Percentiles rank a stretch among this genome's conserved stretches.
Evolutionary conservation across 2,329 filamentous ascomycete genomes (phyloP).

Genomic region (Botrytis byssoidea): DNA sequence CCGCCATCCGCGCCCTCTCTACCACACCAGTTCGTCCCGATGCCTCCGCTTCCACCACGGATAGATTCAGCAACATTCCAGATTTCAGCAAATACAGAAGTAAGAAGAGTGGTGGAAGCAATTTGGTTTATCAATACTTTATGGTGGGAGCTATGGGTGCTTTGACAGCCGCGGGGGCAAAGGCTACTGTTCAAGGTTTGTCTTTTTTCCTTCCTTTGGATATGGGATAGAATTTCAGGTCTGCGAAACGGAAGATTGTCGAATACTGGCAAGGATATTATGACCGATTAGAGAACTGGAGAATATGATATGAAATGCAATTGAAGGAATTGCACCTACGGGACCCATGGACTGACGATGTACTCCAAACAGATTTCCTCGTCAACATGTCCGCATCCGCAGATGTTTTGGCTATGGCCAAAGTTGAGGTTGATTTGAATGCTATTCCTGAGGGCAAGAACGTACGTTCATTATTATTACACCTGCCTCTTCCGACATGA

Average conservation of each 20-base stretch:
- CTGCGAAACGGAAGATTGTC: not conserved
- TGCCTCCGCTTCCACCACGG: conserved; percentile 21
- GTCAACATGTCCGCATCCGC: conserved; percentile 99
- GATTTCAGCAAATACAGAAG: conserved; percentile 86
- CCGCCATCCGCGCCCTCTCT: conserved; percentile 54
- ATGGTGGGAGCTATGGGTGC: conserved; percentile 97
- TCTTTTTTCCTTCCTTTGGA: conserved; percentile 2
- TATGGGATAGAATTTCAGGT: conserved; percentile 16
- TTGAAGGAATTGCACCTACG: conserved; percentile 23
- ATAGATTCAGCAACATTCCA: conserved; percentile 61
- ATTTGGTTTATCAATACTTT: conserved; percentile 94
- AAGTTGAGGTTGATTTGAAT: conserved; percentile 94
- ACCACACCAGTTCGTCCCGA: conserved; percentile 31
- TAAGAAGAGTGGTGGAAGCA: conserved; percentile 64
- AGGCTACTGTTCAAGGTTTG: conserved; percentile 94
- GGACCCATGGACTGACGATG: conserved; percentile 12
- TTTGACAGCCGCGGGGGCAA: conserved; percentile 87
- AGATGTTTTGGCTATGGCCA: conserved; percentile 97
- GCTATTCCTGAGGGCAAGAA: conserved; percentile 99
- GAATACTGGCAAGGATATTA: not conserved
- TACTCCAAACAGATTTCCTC: conserved; percentile 76
- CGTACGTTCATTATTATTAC: conserved; percentile 59
- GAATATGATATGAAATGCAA: not conserved
- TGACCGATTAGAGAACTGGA: not conserved
- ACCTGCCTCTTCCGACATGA: not conserved